Evolutionary conservation across 768 basidiomycete species (phyloP).

Genomic region (Wakefieldia striispora): DNA sequence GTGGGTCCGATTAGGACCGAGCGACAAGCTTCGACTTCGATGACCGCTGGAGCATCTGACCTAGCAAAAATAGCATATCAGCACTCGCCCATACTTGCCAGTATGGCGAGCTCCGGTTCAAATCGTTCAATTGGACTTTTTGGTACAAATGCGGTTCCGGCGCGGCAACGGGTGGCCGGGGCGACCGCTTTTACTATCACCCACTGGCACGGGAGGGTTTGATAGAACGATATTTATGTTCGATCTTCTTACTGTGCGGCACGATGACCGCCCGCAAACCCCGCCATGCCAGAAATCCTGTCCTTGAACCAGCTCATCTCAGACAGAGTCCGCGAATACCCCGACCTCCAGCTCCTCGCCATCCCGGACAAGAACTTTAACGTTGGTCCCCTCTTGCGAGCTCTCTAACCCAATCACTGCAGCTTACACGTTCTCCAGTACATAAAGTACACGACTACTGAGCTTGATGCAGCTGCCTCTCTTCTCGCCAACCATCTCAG

Average conservation of each 20-base stretch:
- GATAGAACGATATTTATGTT: neutral
- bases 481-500: constrained; percentile 24
- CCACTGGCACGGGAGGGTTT: too few relatives aligned
- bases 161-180: too few relatives aligned
- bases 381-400: constrained; percentile 1
- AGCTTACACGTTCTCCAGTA: constrained; percentile 14
- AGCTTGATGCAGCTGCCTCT: constrained; percentile 27
- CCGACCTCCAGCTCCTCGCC: constrained; percentile 20
- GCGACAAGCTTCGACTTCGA: neutral
- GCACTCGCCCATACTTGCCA: too few relatives aligned
- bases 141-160: too few relatives aligned
- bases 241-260: neutral
- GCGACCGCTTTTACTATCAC: too few relatives aligned
- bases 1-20: neutral
- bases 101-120: too few relatives aligned
- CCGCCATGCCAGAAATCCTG: constrained; percentile 19
- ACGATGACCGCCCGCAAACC: neutral
- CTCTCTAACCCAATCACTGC: neutral
- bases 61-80: neutral
- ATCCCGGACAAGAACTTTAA: constrained; percentile 26
- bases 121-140: too few relatives aligned
- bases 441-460: constrained; percentile 22
- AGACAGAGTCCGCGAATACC: constrained; percentile 16
- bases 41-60: neutral
- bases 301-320: constrained; percentile 30